These are phyloP conservation scores for Botrytis byssoidea DNA, from an alignment of 2,329 filamentous ascomycete species.

Conservation along the genomic window DNA sequence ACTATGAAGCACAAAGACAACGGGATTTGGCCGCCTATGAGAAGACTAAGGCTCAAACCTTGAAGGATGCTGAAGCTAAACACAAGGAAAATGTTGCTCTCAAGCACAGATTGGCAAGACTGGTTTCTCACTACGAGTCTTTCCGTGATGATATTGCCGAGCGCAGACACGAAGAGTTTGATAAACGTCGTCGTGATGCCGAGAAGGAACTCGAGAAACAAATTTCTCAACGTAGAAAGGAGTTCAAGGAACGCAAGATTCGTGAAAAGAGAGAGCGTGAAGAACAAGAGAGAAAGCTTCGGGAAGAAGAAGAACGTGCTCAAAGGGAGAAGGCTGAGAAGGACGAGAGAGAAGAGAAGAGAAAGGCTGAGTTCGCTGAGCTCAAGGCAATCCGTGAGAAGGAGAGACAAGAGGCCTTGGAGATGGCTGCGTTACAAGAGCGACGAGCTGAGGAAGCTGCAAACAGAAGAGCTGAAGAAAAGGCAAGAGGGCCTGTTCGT, in stretches of 20 bases:
- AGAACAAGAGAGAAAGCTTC: conserved; percentile 73
- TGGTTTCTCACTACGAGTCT: conserved; percentile 79
- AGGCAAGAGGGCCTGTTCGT: conserved; percentile 43
- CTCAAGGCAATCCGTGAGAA: conserved; percentile 64
- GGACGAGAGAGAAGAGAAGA: conserved; percentile 74
- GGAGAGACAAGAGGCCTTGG: conserved; percentile 65
- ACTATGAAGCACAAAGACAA: conserved; percentile 81
- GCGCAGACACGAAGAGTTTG: conserved; percentile 90
- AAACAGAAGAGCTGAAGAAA: conserved; percentile 65
- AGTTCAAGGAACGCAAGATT: conserved; percentile 77
- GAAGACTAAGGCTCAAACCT: conserved; percentile 70
- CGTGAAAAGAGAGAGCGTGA: conserved; percentile 82
- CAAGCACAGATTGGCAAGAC: conserved; percentile 84
- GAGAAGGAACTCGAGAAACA: conserved; percentile 92
- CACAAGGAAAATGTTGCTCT: conserved; percentile 90
- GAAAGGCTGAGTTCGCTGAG: conserved; percentile 66
- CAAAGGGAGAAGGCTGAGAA: conserved; percentile 84
- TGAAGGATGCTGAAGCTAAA: conserved; percentile 79
- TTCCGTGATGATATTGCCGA: conserved; percentile 83
- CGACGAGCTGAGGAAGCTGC: conserved; percentile 87
- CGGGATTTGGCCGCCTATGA: conserved; percentile 79
- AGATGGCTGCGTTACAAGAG: conserved; percentile 68
- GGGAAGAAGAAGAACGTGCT: conserved; percentile 82
- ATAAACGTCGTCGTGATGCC: conserved; percentile 86
- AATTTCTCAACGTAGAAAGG: conserved; percentile 83